These are phyloP conservation scores for Boletus edulis DNA, from an alignment of 768 basidiomycete species.

Conservation along the genomic window DNA sequence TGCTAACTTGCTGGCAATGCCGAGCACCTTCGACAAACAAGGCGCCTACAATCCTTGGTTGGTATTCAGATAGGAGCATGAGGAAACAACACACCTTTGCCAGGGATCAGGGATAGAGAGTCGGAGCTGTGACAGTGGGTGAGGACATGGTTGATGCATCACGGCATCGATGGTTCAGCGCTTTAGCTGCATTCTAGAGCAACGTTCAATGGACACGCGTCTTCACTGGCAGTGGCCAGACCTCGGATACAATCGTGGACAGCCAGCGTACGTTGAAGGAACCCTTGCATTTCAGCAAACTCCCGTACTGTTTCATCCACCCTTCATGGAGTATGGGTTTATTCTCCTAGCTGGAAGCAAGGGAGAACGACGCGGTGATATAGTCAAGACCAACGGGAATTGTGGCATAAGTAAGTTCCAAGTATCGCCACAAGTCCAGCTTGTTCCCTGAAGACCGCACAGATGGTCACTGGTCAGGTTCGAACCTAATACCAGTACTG, in stretches of 20 bases:
- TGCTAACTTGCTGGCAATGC: slow-evolving; percentile 37
- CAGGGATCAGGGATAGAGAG: background rate
- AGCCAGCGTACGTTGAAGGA: background rate
- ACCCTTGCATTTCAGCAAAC: background rate
- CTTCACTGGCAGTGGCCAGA: too few relatives aligned
- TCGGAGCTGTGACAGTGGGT: background rate
- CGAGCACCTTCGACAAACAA: slow-evolving; percentile 16
- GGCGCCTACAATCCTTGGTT: background rate
- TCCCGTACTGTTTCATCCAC: slow-evolving; percentile 4
- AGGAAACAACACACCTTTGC: background rate
- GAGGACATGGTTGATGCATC: slow-evolving; percentile 6
- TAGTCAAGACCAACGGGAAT: too few relatives aligned
- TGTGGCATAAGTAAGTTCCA: too few relatives aligned
- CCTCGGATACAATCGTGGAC: background rate
- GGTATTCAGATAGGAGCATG: background rate
- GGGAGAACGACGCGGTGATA: too few relatives aligned
- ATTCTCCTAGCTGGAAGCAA: background rate
- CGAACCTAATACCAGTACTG: slow-evolving; percentile 33
- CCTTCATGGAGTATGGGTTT: background rate
- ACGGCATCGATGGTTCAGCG: background rate
- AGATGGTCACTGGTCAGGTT: slow-evolving; percentile 14
- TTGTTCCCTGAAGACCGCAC: slow-evolving; percentile 35
- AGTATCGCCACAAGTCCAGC: slow-evolving; percentile 17
- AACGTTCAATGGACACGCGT: background rate
- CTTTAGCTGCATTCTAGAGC: background rate